Conservation (phyloP, 371 early-diverging fungal genomes). For the Rhizopus sp. region DNA sequence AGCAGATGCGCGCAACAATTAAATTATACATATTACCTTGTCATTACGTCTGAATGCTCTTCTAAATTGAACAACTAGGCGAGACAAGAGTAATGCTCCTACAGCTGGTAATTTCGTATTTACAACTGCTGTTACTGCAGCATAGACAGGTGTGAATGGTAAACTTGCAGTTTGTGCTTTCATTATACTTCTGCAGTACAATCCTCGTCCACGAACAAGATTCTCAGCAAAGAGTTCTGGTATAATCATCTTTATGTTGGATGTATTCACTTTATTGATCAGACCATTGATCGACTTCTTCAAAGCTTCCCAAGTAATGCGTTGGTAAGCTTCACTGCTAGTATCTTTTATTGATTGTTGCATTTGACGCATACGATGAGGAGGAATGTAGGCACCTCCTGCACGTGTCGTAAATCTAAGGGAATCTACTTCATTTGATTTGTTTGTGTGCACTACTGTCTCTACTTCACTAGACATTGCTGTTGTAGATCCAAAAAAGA, state of each 20-base stretch:
- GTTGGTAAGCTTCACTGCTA: constrained; percentile 75
- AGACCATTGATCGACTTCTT: constrained; percentile 95
- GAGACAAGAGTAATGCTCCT: constrained; percentile 85
- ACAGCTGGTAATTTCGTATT: constrained; percentile 94
- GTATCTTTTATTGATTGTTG: constrained; percentile 82
- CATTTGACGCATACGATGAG: constrained; percentile 82
- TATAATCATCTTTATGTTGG: constrained; percentile 90
- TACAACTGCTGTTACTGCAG: constrained; percentile 84
- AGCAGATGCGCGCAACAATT: background rate
- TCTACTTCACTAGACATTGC: constrained; percentile 17
- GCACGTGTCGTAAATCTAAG: constrained; percentile 49
- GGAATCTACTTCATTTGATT: constrained; percentile 28
- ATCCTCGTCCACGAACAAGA: constrained; percentile 90
- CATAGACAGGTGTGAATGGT: constrained; percentile 93
- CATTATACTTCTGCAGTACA: constrained; percentile 88
- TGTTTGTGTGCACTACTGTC: constrained; percentile 15
- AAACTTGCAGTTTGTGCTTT: constrained; percentile 91
- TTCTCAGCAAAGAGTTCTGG: constrained; percentile 92
- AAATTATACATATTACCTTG: constrained; percentile 54
- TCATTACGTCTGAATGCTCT: constrained; percentile 91
- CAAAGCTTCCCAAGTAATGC: constrained; percentile 93
- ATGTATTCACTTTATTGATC: constrained; percentile 93
- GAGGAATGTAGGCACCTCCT: constrained; percentile 93
- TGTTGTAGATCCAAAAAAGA: background rate
- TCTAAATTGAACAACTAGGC: constrained; percentile 89